Evolutionary conservation across 108 stramenopile genomes (phyloP).

Genomic region (Skeletonema costatum): DNA sequence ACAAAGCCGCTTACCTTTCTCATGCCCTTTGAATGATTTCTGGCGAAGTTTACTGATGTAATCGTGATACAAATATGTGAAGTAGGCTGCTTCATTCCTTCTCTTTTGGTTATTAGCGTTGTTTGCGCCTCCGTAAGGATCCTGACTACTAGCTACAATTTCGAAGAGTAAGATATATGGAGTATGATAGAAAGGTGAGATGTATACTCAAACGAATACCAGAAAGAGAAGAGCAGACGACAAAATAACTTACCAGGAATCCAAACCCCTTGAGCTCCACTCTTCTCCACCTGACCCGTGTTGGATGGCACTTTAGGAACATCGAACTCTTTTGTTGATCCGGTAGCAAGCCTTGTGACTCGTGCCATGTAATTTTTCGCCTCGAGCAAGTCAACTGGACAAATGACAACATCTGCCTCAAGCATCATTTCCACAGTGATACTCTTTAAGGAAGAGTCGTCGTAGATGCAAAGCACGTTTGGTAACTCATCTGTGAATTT

Average conservation of each 20-base stretch:
- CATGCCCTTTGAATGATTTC: conserved; percentile 47
- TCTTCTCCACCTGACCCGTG: conserved; percentile 51
- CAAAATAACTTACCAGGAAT: conserved; percentile 42
- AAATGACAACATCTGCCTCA: conserved; percentile 66
- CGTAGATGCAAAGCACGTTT: conserved; percentile 58
- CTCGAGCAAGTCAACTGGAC: conserved; percentile 67
- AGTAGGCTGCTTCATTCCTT: conserved; percentile 61
- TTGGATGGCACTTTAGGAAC: conserved; percentile 47
- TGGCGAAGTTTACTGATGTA: conserved; percentile 60
- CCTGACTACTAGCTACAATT: conserved; percentile 28
- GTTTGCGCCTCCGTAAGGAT: conserved; percentile 62
- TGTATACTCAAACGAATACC: neutral
- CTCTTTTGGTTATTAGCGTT: conserved; percentile 52
- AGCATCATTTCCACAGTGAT: conserved; percentile 47
- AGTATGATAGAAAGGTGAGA: neutral
- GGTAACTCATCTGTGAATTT: conserved; percentile 56
- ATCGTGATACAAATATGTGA: conserved; percentile 57
- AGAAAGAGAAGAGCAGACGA: neutral
- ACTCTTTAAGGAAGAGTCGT: conserved; percentile 41
- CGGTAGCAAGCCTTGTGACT: conserved; percentile 32
- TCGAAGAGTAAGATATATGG: neutral
- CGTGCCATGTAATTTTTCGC: conserved; percentile 52
- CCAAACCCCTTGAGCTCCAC: conserved; percentile 63
- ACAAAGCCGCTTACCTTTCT: conserved; percentile 37
- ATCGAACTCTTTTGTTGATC: conserved; percentile 21